Conservation (phyloP, 2,329 filamentous ascomycete genomes). For the Hypoxylon sp. region DNA sequence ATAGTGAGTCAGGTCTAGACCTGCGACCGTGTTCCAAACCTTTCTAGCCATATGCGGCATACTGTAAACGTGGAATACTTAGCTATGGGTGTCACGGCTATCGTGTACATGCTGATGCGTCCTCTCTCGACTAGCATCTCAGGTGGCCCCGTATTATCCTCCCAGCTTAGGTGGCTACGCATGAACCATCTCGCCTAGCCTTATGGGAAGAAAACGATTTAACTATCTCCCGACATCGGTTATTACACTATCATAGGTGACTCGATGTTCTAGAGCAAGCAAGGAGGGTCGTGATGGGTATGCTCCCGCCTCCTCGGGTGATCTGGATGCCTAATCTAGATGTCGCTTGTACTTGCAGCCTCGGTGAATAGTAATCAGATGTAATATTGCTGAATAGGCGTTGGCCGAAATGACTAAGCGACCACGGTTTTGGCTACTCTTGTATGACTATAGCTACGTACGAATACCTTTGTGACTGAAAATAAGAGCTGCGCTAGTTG, state of each 20-base stretch:
- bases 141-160: conserved; percentile 3
- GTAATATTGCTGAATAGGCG: neutral
- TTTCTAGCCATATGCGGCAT: conserved; percentile 20
- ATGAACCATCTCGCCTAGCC: neutral
- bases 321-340: conserved; percentile 12
- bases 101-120: neutral
- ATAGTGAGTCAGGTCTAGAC: conserved; percentile 1
- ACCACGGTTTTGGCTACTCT: neutral
- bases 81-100: neutral
- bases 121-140: neutral
- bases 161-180: conserved; percentile 6
- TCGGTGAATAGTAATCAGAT: neutral
- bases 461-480: neutral
- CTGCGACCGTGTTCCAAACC: neutral
- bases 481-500: neutral
- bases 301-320: conserved; percentile 4
- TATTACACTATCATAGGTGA: neutral
- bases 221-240: conserved; percentile 19
- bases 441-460: neutral
- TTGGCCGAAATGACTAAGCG: neutral
- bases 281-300: neutral
- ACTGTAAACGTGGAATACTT: conserved; percentile 20
- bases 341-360: neutral
- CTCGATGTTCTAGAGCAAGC: neutral
- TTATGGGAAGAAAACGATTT: conserved; percentile 1